phyloP scores from a whole-genome alignment of 2,329 filamentous ascomycete species.

The Chalara sp. region DNA sequence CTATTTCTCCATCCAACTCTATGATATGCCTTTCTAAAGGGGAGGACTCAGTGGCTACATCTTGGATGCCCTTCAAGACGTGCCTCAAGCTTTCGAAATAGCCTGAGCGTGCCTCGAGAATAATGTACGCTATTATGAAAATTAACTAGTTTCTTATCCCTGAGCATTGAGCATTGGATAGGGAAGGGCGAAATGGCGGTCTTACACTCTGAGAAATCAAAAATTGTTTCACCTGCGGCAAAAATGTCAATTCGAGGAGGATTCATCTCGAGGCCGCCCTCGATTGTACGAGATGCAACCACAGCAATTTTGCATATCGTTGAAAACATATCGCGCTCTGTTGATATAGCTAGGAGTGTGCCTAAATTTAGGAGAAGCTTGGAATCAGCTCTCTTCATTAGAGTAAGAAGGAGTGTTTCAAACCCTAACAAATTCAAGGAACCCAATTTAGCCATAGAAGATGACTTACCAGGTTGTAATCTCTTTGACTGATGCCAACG shows the following conservation, averaged over 20 bases:
- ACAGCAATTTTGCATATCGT: conserved; percentile 62
- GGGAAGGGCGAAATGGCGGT: conserved; percentile 24
- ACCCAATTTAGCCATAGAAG: no score
- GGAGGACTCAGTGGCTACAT: conserved; percentile 37
- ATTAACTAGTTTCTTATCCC: no score
- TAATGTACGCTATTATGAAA: conserved; percentile 38
- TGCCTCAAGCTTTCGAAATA: conserved; percentile 76
- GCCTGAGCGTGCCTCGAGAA: conserved; percentile 68
- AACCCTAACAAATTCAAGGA: no score
- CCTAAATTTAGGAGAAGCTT: conserved; percentile 25
- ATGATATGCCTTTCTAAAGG: conserved; percentile 57
- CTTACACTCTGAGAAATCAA: conserved; percentile 62
- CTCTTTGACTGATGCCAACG: conserved; percentile 52
- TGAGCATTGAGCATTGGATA: background rate
- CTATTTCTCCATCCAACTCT: conserved; percentile 35
- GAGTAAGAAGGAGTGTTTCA: no score
- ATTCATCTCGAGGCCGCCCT: conserved; percentile 51
- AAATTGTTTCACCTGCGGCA: conserved; percentile 47
- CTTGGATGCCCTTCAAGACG: conserved; percentile 65
- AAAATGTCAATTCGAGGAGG: conserved; percentile 72
- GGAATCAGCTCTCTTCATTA: no score
- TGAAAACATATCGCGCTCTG: conserved; percentile 53
- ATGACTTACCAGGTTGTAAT: conserved; percentile 31
- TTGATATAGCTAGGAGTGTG: conserved; percentile 45
- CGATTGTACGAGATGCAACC: conserved; percentile 62